Conservation (phyloP, 331 rosid species). For the Pyrus hybrid region DNA sequence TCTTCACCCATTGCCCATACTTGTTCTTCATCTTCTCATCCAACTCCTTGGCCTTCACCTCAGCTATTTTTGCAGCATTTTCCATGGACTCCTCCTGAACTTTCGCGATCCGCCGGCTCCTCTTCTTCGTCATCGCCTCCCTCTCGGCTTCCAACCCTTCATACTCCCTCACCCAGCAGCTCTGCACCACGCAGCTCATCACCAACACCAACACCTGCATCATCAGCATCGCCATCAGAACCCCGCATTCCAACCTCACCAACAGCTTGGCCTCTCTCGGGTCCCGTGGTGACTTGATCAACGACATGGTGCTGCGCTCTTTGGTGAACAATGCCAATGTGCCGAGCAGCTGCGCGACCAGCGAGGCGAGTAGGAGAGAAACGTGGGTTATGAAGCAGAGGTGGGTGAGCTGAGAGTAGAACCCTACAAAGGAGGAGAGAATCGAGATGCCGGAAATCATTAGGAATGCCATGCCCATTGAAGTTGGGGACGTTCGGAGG, state of each 20-base stretch:
- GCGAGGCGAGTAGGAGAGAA: slow-evolving; percentile 43
- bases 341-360: slow-evolving; percentile 42
- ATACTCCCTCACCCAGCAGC: slow-evolving; percentile 65
- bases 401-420: slow-evolving; percentile 66
- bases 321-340: slow-evolving; percentile 51
- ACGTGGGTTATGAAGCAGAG: slow-evolving; percentile 60
- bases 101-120: slow-evolving; percentile 40
- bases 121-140: slow-evolving; percentile 42
- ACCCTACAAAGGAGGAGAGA: slow-evolving; percentile 60
- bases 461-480: slow-evolving; percentile 59
- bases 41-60: slow-evolving; percentile 35
- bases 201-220: slow-evolving; percentile 52
- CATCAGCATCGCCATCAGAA: slow-evolving; percentile 60
- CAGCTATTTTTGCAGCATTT: slow-evolving; percentile 35
- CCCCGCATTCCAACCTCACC: slow-evolving; percentile 72
- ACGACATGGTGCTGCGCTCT: slow-evolving; percentile 48
- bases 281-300: slow-evolving; percentile 46
- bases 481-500: slow-evolving; percentile 74
- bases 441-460: slow-evolving; percentile 58
- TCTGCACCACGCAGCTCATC: slow-evolving; percentile 59
- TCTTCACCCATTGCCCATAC: slow-evolving; percentile 50
- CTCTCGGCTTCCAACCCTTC: slow-evolving; percentile 55
- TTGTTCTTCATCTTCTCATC: slow-evolving; percentile 54
- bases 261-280: slow-evolving; percentile 54
- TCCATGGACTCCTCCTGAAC: slow-evolving; percentile 65